Evolutionary conservation across 768 basidiomycete species (phyloP), one percentile per base, ranked within the genome.

Genomic region (Lactarius indigo): DNA sequence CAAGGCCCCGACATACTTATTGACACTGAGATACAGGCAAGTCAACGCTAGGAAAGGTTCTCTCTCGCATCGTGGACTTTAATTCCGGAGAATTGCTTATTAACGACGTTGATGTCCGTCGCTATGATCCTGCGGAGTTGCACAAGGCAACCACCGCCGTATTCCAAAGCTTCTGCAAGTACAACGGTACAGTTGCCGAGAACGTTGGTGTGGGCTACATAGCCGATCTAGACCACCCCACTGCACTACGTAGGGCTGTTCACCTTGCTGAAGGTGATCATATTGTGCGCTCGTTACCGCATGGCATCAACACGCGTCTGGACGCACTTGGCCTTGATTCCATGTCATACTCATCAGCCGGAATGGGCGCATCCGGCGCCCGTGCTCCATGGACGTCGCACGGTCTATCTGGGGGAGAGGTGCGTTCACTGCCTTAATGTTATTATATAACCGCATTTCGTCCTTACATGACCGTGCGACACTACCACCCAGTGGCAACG

Each of bases 141-240:
- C 94, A 95, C 75, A 78, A 79, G 44, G 91, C 88, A 72, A 78
- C 87, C 17, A 87, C 90, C n/a, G 87, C 87, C 23, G 89, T 94
- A 23, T 91, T 96, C 76, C 94, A 96, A 75, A 87, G 87, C 52
- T 94, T 94, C 75, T 88, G 89, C 59, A 88, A 88, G 74, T 93
- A 90, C 74, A 87, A 85, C 72, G 82, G 87, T 6, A 87, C 91
- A 0, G 82, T 93, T 20, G 82, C 86, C 68, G 91, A 94, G 74
- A 96, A 96, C 73, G 87, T 94, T 33, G 94, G 93, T n/a, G 78
- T 95, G 3, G 93, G 94, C 23, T 85, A 83, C 71, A 84, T 94
- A 23, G 83, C 84, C 17, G 83, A 86, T 70, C 76, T 94, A 68
- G 78, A 81, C 41, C 82, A 84, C 60, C 80, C 81, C 18, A 76